Evolutionary conservation across 305 asterid species (phyloP).

Genomic region (Fraxinus paxiana): DNA sequence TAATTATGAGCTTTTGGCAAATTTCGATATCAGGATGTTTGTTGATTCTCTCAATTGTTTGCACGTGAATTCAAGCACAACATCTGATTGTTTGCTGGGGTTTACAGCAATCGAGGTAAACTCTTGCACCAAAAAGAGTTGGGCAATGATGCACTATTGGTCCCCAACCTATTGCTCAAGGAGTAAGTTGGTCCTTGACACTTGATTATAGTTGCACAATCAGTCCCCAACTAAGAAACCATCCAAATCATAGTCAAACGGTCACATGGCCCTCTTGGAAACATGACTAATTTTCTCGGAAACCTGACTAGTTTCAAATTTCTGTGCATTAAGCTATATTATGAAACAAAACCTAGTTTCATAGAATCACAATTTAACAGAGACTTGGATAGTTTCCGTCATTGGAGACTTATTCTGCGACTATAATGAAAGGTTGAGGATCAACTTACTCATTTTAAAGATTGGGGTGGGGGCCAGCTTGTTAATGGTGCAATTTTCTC

Average conservation of each 20-base stretch:
- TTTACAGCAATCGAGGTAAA: slow-evolving; percentile 69
- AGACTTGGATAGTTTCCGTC: background rate
- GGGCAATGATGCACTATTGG: background rate
- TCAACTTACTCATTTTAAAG: background rate
- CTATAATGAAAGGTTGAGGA: background rate
- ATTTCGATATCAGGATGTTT: slow-evolving; percentile 64
- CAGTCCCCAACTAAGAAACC: background rate
- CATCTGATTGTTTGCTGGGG: slow-evolving; percentile 56
- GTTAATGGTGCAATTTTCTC: background rate
- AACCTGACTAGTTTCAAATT: background rate
- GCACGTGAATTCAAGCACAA: slow-evolving; percentile 39
- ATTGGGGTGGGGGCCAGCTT: background rate
- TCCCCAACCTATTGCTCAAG: background rate
- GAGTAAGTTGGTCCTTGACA: background rate
- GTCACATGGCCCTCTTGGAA: background rate
- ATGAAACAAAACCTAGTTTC: background rate
- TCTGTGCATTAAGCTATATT: background rate
- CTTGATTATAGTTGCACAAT: background rate
- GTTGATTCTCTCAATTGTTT: slow-evolving; percentile 76
- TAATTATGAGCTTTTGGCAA: slow-evolving; percentile 15
- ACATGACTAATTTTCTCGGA: background rate
- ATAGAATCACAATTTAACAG: background rate
- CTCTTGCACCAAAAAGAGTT: slow-evolving; percentile 11
- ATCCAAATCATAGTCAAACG: background rate
- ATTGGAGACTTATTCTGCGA: background rate